Evolutionary conservation across 2,329 filamentous ascomycete species (phyloP).

Genomic region (Scedosporium dehoogii): DNA sequence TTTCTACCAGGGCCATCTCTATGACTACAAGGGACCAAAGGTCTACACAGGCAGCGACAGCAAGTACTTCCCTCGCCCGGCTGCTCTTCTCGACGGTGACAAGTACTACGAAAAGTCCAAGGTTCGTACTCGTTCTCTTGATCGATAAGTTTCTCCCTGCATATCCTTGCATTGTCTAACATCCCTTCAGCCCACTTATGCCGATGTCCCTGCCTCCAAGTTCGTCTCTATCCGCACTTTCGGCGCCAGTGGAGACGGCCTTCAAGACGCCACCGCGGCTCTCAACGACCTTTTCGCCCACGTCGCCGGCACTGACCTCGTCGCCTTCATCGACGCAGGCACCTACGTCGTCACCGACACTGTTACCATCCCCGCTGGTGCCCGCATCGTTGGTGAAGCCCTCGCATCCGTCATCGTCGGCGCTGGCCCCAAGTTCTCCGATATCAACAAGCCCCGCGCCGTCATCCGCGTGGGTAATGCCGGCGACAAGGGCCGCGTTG

Average conservation of each 20-base stretch:
- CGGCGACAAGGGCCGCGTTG: slow-evolving; percentile 55
- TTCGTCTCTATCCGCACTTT: slow-evolving; percentile 60
- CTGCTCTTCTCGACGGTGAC: slow-evolving; percentile 39
- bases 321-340: slow-evolving; percentile 53
- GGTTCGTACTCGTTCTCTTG: slow-evolving; percentile 9
- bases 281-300: slow-evolving; percentile 55
- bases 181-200: slow-evolving; percentile 52
- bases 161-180: not conserved
- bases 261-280: slow-evolving; percentile 62
- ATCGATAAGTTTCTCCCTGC: not conserved
- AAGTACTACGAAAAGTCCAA: slow-evolving; percentile 65
- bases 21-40: slow-evolving; percentile 36
- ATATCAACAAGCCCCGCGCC: slow-evolving; percentile 48
- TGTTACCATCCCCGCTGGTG: slow-evolving; percentile 33
- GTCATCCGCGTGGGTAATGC: slow-evolving; percentile 57
- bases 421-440: slow-evolving; percentile 43
- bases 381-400: slow-evolving; percentile 51
- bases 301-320: slow-evolving; percentile 37
- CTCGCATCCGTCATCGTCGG: slow-evolving; percentile 44
- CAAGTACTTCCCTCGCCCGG: slow-evolving; percentile 36
- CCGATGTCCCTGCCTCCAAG: slow-evolving; percentile 40
- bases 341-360: slow-evolving; percentile 51
- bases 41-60: slow-evolving; percentile 37
- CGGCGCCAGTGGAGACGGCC: slow-evolving; percentile 64
- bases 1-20: slow-evolving; percentile 57